phyloP scores from a whole-genome alignment of 1,284 basidiomycete genomes.

The Vanrija sp. region DNA sequence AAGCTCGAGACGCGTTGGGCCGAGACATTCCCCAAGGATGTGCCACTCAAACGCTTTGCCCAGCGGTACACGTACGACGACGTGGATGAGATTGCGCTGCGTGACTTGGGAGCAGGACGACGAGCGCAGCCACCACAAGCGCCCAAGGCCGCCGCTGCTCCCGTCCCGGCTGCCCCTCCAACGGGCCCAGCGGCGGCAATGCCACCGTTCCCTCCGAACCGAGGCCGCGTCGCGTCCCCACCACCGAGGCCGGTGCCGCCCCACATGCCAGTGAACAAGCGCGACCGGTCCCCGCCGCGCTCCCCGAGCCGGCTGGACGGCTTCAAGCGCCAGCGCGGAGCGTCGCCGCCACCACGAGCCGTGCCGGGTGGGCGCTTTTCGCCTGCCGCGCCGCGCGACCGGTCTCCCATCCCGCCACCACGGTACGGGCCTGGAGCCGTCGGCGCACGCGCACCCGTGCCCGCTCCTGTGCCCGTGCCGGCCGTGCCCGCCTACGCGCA shows the following conservation, averaged over 20 bases:
- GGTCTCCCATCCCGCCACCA: constrained; percentile 2
- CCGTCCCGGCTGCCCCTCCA: not conserved
- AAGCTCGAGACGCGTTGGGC: constrained; percentile 84
- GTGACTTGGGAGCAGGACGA: constrained; percentile 76
- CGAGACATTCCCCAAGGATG: constrained; percentile 82
- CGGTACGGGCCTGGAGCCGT: not conserved
- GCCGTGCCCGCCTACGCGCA: constrained; percentile 38
- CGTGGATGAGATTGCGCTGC: constrained; percentile 80
- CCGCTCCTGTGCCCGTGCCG: not conserved
- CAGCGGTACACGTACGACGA: constrained; percentile 83
- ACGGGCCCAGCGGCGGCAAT: not conserved
- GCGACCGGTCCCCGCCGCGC: constrained; percentile 12
- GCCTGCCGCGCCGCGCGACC: constrained; percentile 1
- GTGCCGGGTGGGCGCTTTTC: constrained; percentile 12
- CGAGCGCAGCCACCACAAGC: not conserved
- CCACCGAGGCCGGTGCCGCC: not conserved
- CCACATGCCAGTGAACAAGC: constrained; percentile 8
- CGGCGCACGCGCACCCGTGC: not conserved
- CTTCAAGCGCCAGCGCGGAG: constrained; percentile 9
- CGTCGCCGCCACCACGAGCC: constrained; percentile 8
- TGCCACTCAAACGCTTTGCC: constrained; percentile 85
- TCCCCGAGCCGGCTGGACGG: constrained; percentile 6
- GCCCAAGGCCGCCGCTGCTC: not conserved
- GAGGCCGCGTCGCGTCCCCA: not conserved
- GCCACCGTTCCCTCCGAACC: constrained; percentile 13